These are phyloP conservation scores for Dicorynia guianensis DNA, from an alignment of 306 rosid species.

Conservation along the genomic window DNA sequence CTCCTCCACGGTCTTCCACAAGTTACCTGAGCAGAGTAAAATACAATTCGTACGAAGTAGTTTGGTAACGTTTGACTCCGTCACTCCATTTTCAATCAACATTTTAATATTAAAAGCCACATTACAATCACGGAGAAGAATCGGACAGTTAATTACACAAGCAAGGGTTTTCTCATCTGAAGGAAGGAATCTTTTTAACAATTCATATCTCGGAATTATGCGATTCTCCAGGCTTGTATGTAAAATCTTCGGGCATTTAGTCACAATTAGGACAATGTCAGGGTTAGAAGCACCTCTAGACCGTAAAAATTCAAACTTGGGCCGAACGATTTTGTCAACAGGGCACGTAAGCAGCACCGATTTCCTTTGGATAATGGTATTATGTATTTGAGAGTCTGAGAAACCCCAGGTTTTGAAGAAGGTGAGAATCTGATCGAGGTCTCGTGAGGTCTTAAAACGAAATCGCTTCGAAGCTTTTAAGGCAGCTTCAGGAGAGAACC, in stretches of 20 bases:
- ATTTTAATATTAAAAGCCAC: not conserved
- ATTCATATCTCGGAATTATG: not conserved
- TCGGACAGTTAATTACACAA: not conserved
- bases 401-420: not conserved
- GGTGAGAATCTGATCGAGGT: not conserved
- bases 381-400: not conserved
- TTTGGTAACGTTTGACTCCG: constrained; percentile 17
- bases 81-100: constrained; percentile 8
- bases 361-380: too few species aligned
- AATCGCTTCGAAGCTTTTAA: not conserved
- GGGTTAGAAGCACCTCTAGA: constrained; percentile 9
- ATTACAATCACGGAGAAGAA: too few species aligned
- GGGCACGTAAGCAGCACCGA: not conserved
- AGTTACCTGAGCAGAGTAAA: not conserved
- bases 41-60: constrained; percentile 3
- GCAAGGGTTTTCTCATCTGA: not conserved
- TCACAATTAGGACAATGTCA: not conserved
- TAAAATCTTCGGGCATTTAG: not conserved
- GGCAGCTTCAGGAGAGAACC: not conserved
- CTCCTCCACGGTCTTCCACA: constrained; percentile 34
- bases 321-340: not conserved
- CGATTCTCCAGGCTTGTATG: constrained; percentile 1
- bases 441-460: not conserved
- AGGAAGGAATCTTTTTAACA: not conserved
- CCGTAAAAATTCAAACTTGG: constrained; percentile 11